Evolutionary conservation across 805 yeast species (phyloP).

Genomic region (Candida rishiriensis): DNA sequence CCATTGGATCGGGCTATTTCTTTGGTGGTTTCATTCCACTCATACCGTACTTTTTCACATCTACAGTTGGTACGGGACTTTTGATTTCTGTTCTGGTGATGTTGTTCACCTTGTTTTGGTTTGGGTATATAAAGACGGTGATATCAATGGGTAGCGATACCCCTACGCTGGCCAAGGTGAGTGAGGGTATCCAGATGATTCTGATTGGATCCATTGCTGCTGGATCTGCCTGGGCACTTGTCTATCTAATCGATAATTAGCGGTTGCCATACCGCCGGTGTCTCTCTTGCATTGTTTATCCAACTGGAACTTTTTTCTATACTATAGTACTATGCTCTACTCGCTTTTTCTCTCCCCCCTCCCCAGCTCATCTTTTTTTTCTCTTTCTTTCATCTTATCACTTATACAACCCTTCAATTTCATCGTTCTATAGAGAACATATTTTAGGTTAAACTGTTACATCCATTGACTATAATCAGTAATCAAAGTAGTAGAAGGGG

Average conservation of each 20-base stretch:
- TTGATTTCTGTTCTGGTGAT: slow-evolving; percentile 71
- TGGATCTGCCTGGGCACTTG: slow-evolving; percentile 93
- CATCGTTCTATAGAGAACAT: too few relatives aligned
- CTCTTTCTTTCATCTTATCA: too few relatives aligned
- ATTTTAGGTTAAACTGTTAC: too few relatives aligned
- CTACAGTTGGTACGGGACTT: slow-evolving; percentile 73
- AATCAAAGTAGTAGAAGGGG: too few relatives aligned
- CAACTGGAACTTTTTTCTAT: not conserved
- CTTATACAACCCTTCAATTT: too few relatives aligned
- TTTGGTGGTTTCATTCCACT: slow-evolving; percentile 91
- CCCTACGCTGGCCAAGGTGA: slow-evolving; percentile 51
- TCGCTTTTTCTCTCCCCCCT: too few relatives aligned
- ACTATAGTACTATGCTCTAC: not conserved
- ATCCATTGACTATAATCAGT: too few relatives aligned
- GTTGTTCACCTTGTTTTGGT: slow-evolving; percentile 79
- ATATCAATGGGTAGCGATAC: slow-evolving; percentile 80
- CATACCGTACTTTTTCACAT: slow-evolving; percentile 82
- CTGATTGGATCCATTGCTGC: slow-evolving; percentile 97
- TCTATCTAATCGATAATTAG: slow-evolving; percentile 58
- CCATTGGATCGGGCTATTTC: slow-evolving; percentile 86
- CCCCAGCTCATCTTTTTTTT: too few relatives aligned
- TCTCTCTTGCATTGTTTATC: not conserved
- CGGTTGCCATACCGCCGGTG: too few relatives aligned
- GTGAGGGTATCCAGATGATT: slow-evolving; percentile 89
- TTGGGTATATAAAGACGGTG: slow-evolving; percentile 82